Conservation (phyloP, 371 early-diverging fungal genomes). For the Syncephalastrum monosporum region DNA sequence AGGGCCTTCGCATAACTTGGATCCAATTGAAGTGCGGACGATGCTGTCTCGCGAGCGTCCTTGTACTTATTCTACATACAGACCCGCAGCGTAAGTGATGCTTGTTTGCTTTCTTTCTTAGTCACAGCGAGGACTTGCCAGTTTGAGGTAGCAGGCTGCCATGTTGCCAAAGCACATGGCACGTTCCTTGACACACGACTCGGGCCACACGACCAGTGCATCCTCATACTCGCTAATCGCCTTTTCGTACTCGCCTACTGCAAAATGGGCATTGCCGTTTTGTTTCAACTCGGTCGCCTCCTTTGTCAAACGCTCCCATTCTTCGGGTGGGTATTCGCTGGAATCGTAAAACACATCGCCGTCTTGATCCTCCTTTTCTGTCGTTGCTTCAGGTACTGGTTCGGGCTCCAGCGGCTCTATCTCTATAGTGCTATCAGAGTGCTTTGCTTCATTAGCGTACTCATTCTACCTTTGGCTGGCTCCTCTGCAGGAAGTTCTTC, state of each 20-base stretch:
- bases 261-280: slow-evolving; percentile 56
- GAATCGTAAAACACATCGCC: slow-evolving; percentile 47
- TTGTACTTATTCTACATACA: slow-evolving; percentile 41
- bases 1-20: slow-evolving; percentile 76
- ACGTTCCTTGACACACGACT: slow-evolving; percentile 34
- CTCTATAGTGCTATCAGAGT: not conserved
- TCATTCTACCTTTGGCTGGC: not conserved
- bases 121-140: slow-evolving; percentile 24
- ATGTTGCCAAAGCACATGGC: slow-evolving; percentile 66
- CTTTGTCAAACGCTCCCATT: slow-evolving; percentile 34
- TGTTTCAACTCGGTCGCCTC: slow-evolving; percentile 54
- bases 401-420: not conserved
- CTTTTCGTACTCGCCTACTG: slow-evolving; percentile 42
- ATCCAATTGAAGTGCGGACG: slow-evolving; percentile 67
- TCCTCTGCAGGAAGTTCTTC: slow-evolving; percentile 40
- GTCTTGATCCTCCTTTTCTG: slow-evolving; percentile 19
- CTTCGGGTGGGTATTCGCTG: slow-evolving; percentile 32
- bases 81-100: not conserved
- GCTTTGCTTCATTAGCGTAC: not conserved
- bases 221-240: slow-evolving; percentile 61
- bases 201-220: slow-evolving; percentile 61
- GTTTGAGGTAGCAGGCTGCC: slow-evolving; percentile 68
- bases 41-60: slow-evolving; percentile 50
- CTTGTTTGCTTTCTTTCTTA: not conserved
- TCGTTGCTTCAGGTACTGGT: not conserved